Evolutionary conservation across 352 stramenopile species (phyloP), one percentile per base, ranked within the genome.

Genomic region (Phytophthora sojae): DNA sequence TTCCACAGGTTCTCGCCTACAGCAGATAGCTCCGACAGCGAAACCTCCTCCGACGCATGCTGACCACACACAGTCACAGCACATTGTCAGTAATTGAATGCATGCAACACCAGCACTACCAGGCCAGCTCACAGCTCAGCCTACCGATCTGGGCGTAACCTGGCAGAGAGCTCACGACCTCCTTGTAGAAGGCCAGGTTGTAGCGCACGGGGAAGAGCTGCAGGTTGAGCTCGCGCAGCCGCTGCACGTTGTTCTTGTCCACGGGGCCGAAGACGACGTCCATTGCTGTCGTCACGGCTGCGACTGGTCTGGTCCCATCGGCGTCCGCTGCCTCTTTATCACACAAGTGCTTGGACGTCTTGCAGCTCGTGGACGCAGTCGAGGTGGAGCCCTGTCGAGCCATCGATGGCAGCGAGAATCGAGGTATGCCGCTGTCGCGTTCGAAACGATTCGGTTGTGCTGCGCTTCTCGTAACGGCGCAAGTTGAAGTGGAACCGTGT

Each of bases 131-230:
- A 17, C 4, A 6, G 11, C 8, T n/a, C 35, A 3, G 51, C 66
- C 23, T 71, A 91, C 83, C 82, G 45, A 86, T 70, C 15, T 82
- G 85, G 8, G 80, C 69, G 59, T 90, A 85, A 1, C 90, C 83
- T 5, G 67, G 62, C 14, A 80, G 76, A 52, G 79, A 82, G 23
- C 79, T 79, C n/a, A 96, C 70, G 32, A 98, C 85, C 59, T 98
- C 92, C 35, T 79, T 77, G 82, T 99, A 99, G 77, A 98, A 99
- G 12, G 75, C 82, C 35, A 98, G 81, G 70, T 93, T 93, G 80
- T 99, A 99, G 29, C 86, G 73, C 39, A 99, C 90, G 19, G 95
- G 95, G 77, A 99, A 98, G 69, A 96, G 96, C 39, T 85, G 73
- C 52, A 87, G 59, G 67, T 99, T 98, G 37, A 98, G 87, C 69